phyloP scores from a whole-genome alignment of 805 yeast genomes.

The Isabelozyma gotoi region DNA sequence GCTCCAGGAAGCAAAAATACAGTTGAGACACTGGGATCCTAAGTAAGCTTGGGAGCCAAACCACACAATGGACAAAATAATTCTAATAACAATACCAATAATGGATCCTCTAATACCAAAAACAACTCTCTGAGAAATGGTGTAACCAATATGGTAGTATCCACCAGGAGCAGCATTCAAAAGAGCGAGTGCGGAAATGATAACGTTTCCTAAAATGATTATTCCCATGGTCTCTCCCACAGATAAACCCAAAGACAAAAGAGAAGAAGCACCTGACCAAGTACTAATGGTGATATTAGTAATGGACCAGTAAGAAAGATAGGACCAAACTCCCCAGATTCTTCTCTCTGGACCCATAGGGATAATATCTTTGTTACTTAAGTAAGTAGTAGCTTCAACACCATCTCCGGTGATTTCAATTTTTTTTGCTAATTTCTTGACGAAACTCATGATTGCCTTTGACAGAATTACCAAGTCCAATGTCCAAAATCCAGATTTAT shows the following conservation, averaged over 20 bases:
- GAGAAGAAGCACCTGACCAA: slow-evolving; percentile 46
- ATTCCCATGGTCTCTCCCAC: slow-evolving; percentile 47
- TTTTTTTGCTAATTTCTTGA: too few species aligned
- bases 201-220: slow-evolving; percentile 44
- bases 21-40: slow-evolving; percentile 44
- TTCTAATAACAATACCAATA: slow-evolving; percentile 44
- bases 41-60: slow-evolving; percentile 46
- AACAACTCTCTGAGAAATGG: slow-evolving; percentile 42
- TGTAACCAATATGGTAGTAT: slow-evolving; percentile 51
- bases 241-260: slow-evolving; percentile 44
- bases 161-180: slow-evolving; percentile 50
- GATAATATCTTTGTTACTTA: slow-evolving; percentile 39
- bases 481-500: too few species aligned
- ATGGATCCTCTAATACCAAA: slow-evolving; percentile 49
- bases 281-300: slow-evolving; percentile 41
- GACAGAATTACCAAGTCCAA: too few species aligned
- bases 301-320: slow-evolving; percentile 44
- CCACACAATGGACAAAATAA: slow-evolving; percentile 47
- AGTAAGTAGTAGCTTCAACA: slow-evolving; percentile 11
- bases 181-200: slow-evolving; percentile 43
- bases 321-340: slow-evolving; percentile 46
- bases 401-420: slow-evolving; percentile 5
- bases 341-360: slow-evolving; percentile 46
- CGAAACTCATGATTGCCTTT: background rate
- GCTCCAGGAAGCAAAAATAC: slow-evolving; percentile 38